These are phyloP conservation scores for Boletellus sp. DNA, from an alignment of 1,284 basidiomycete species.

Conservation along the genomic window DNA sequence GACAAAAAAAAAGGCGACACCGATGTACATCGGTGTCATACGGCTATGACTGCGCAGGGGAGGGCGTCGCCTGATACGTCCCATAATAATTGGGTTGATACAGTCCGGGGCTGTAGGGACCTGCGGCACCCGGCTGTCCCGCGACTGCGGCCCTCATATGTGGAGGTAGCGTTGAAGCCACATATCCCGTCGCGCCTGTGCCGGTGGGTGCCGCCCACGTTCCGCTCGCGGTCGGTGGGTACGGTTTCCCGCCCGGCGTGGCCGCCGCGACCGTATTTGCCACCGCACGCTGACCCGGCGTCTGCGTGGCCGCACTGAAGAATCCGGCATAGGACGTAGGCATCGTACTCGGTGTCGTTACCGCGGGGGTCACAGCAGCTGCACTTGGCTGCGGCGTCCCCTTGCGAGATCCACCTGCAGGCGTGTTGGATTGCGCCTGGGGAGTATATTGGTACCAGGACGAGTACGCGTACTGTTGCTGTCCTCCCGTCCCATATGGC, in stretches of 20 bases:
- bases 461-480: constrained; percentile 34
- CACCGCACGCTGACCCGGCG: constrained; percentile 42
- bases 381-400: constrained; percentile 48
- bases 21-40: not conserved
- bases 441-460: constrained; percentile 34
- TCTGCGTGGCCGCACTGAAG: constrained; percentile 31
- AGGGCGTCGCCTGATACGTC: constrained; percentile 31
- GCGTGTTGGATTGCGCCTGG: constrained; percentile 25
- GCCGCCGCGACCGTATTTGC: constrained; percentile 44
- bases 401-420: constrained; percentile 38
- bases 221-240: constrained; percentile 25
- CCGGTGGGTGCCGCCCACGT: constrained; percentile 23
- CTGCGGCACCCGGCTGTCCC: constrained; percentile 23
- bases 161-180: constrained; percentile 40
- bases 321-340: constrained; percentile 39
- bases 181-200: constrained; percentile 20
- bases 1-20: constrained; percentile 1
- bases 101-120: constrained; percentile 14
- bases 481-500: constrained; percentile 27
- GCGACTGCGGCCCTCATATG: constrained; percentile 34
- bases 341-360: constrained; percentile 29
- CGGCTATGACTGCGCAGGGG: constrained; percentile 29
- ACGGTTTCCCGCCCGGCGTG: constrained; percentile 28
- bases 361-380: constrained; percentile 23
- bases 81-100: constrained; percentile 35